Conservation (phyloP, 768 basidiomycete genomes). For the Pulveroboletus ravenelii region DNA sequence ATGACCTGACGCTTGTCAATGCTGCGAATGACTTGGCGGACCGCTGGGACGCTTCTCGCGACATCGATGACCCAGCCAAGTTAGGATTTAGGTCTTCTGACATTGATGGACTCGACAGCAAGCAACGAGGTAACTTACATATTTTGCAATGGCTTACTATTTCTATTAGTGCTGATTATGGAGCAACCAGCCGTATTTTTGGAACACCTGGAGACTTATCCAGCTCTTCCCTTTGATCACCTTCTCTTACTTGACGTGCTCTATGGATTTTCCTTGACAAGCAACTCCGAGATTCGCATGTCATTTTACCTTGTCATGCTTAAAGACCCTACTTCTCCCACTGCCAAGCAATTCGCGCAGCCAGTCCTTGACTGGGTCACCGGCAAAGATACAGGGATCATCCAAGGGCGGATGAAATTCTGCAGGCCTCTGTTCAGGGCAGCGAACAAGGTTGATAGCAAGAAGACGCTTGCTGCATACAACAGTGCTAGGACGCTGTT, state of each 20-base stretch:
- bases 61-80: slow-evolving; percentile 27
- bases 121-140: slow-evolving; percentile 41
- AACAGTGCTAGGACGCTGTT: slow-evolving; percentile 32
- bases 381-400: slow-evolving; percentile 36
- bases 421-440: slow-evolving; percentile 46
- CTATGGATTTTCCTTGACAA: slow-evolving; percentile 39
- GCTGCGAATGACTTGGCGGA: slow-evolving; percentile 50
- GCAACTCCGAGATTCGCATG: slow-evolving; percentile 50
- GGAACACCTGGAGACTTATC: slow-evolving; percentile 42
- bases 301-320: slow-evolving; percentile 51
- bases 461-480: slow-evolving; percentile 36
- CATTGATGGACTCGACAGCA: slow-evolving; percentile 42
- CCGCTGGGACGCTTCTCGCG: slow-evolving; percentile 47
- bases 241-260: slow-evolving; percentile 39
- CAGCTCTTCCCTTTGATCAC: slow-evolving; percentile 40
- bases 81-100: slow-evolving; percentile 44
- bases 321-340: slow-evolving; percentile 30
- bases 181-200: slow-evolving; percentile 47
- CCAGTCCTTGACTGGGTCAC: slow-evolving; percentile 44
- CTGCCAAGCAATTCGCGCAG: slow-evolving; percentile 31
- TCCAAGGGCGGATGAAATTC: slow-evolving; percentile 55
- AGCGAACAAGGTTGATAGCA: slow-evolving; percentile 33
- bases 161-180: background rate
- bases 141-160: background rate
- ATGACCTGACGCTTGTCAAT: slow-evolving; percentile 50